Evolutionary conservation across 768 basidiomycete genomes (phyloP), one percentile per base, ranked within the genome.

Genomic region (Pleurotus ostreatus): DNA sequence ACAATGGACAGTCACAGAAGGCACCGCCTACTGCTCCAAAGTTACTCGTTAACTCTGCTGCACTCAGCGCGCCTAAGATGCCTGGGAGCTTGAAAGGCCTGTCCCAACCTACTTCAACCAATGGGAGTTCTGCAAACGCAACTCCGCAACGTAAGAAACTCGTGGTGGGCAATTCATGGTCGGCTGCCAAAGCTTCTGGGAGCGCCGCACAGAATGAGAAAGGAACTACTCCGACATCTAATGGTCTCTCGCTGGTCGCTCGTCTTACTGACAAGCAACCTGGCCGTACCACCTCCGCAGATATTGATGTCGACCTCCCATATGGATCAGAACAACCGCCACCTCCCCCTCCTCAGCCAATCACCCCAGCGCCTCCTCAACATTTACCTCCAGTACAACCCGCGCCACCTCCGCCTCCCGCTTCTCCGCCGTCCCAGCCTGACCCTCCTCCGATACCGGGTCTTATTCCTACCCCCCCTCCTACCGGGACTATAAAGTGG

Each of bases 121-220:
- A 15, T 26, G 48, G 48, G n/a, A 30, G 37, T 13, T 34, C 30
- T 34, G 3, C 30, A 11, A 23, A 2, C 39, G 18, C 39, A 5
- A 13, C 15, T 6, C 16, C 51, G 0, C 39, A 40, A 39, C 51
- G 51, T 11, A 53, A 73, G 58, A 74, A 71, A 40, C 64, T 82
- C 5, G 64, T 76, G 1, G 76, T 83, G 8, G 81, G 81, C 9
- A 71, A 69, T 44, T 76, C 77, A 8, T 82, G 82, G 78, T 76
- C 78, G n/a, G 66, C 66, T 20, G 66, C 64, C 18, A 67, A 68
- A 55, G 38, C 40, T 12, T 46, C 55, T 40, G 44, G 22, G 20
- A 23, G 41, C 9, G 38, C 25, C 11, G n/a, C 55, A 3, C 18
- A 26, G 26, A 30, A 25, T 12, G 45, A 4, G 4, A 34, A 25